Conservation (phyloP, 306 rosid species). For the Malus orientalis region DNA sequence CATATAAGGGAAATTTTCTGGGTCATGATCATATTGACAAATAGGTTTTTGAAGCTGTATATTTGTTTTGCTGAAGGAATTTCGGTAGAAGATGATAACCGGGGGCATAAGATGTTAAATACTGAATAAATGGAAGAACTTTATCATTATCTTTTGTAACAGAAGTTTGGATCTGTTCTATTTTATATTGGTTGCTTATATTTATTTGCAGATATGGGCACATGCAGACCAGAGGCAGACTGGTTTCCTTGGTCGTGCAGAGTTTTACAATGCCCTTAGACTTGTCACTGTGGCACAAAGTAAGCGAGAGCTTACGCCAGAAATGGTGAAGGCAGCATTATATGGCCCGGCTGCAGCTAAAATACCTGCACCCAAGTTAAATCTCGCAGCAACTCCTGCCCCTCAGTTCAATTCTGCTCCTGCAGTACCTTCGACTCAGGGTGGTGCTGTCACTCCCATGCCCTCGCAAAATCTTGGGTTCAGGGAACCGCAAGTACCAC, state of each 20-base stretch:
- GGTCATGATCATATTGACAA: not conserved
- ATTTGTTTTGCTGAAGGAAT: not conserved
- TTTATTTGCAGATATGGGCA: slow-evolving; percentile 74
- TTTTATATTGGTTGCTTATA: slow-evolving; percentile 9
- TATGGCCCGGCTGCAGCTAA: slow-evolving; percentile 84
- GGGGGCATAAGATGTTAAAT: not conserved
- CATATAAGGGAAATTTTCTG: not conserved
- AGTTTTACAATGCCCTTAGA: slow-evolving; percentile 94
- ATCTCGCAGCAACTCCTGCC: slow-evolving; percentile 38
- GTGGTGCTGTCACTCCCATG: slow-evolving; percentile 27
- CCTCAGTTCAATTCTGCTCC: slow-evolving; percentile 38
- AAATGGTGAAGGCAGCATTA: slow-evolving; percentile 86
- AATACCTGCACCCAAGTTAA: slow-evolving; percentile 91
- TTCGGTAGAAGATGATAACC: not conserved
- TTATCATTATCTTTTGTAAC: not conserved
- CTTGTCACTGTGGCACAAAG: slow-evolving; percentile 99
- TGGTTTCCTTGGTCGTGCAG: slow-evolving; percentile 73
- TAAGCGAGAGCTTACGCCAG: slow-evolving; percentile 79
- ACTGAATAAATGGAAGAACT: not conserved
- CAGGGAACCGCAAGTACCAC: slow-evolving; percentile 37
- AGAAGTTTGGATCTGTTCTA: not conserved
- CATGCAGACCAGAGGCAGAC: slow-evolving; percentile 68
- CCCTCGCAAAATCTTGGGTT: slow-evolving; percentile 45
- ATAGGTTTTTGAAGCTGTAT: not conserved
- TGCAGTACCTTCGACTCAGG: slow-evolving; percentile 32